Percentiles rank a stretch among this genome's conserved stretches.
Conservation (phyloP, 2,329 filamentous ascomycete species). For the Neospermospora avenae region DNA sequence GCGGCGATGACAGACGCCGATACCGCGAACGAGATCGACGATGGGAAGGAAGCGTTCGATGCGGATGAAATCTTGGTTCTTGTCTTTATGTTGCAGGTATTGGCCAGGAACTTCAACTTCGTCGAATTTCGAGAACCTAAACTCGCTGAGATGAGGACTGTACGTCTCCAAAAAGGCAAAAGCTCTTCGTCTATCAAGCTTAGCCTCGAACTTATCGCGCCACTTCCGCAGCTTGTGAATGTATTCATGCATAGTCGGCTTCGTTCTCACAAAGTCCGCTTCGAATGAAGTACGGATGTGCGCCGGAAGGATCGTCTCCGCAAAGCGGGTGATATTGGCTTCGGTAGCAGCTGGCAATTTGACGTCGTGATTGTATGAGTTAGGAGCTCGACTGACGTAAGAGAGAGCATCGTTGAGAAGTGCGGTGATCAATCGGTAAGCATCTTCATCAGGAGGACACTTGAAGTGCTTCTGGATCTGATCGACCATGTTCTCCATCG, state of each 20-base stretch:
- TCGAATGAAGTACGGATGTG: slow-evolving; percentile 98
- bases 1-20: slow-evolving; percentile 86
- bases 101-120: slow-evolving; percentile 97
- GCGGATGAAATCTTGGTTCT: slow-evolving; percentile 97
- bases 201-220: slow-evolving; percentile 98
- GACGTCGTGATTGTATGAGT: slow-evolving; percentile 83
- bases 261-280: slow-evolving; percentile 91
- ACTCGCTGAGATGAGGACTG: slow-evolving; percentile 90
- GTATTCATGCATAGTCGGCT: slow-evolving; percentile 97
- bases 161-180: slow-evolving; percentile 65
- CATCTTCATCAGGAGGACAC: slow-evolving; percentile 96
- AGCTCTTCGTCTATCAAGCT: slow-evolving; percentile 72
- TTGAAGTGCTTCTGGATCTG: slow-evolving; percentile 99
- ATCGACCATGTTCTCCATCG: slow-evolving; percentile 99
- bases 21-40: slow-evolving; percentile 86
- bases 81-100: slow-evolving; percentile 95
- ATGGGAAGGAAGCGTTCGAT: slow-evolving; percentile 96
- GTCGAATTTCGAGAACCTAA: slow-evolving; percentile 96
- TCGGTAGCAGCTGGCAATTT: slow-evolving; percentile 89
- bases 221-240: slow-evolving; percentile 94
- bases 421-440: slow-evolving; percentile 95
- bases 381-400: slow-evolving; percentile 84
- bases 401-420: slow-evolving; percentile 92
- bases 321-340: slow-evolving; percentile 93
- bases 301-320: slow-evolving; percentile 88